These are phyloP conservation scores for Podochytrium sp. DNA, from an alignment of 192 early-diverging fungal species.

Conservation along the genomic window DNA sequence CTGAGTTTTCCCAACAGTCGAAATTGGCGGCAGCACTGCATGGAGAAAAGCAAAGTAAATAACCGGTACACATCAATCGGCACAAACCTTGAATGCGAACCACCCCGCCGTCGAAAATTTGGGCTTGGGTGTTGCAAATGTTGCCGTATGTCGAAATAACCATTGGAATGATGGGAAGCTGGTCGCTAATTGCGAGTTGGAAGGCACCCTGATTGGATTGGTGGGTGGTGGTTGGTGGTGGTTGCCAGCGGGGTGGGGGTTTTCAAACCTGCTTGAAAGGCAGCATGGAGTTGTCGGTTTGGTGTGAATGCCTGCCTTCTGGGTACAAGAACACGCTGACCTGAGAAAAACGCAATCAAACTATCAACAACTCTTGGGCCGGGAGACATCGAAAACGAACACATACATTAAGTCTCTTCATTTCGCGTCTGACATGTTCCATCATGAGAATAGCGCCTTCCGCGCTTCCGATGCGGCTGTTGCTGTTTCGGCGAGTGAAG, in stretches of 20 bases:
- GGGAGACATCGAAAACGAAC: neutral
- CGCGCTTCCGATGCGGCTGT: slow-evolving; percentile 66
- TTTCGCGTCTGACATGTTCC: slow-evolving; percentile 70
- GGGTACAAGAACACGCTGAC: slow-evolving; percentile 85
- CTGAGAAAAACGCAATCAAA: slow-evolving; percentile 59
- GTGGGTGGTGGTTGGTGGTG: slow-evolving; percentile 62
- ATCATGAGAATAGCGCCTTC: slow-evolving; percentile 73
- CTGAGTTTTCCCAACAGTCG: slow-evolving; percentile 33
- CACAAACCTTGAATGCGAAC: slow-evolving; percentile 35
- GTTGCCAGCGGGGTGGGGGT: neutral
- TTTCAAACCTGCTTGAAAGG: slow-evolving; percentile 82
- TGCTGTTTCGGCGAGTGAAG: slow-evolving; percentile 90
- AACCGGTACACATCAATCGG: slow-evolving; percentile 18
- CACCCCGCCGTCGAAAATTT: slow-evolving; percentile 40
- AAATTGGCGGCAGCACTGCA: slow-evolving; percentile 44
- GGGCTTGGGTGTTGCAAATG: slow-evolving; percentile 34
- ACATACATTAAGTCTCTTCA: slow-evolving; percentile 72
- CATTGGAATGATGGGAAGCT: slow-evolving; percentile 88
- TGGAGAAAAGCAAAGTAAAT: neutral
- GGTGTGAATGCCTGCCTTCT: slow-evolving; percentile 86
- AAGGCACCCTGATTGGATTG: slow-evolving; percentile 94
- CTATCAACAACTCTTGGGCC: neutral
- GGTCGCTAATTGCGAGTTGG: slow-evolving; percentile 85
- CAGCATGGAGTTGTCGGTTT: slow-evolving; percentile 69
- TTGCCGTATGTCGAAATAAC: slow-evolving; percentile 70